These are phyloP conservation scores for Phytophthora boehmeriae DNA, from an alignment of 352 stramenopile species.

Conservation along the genomic window DNA sequence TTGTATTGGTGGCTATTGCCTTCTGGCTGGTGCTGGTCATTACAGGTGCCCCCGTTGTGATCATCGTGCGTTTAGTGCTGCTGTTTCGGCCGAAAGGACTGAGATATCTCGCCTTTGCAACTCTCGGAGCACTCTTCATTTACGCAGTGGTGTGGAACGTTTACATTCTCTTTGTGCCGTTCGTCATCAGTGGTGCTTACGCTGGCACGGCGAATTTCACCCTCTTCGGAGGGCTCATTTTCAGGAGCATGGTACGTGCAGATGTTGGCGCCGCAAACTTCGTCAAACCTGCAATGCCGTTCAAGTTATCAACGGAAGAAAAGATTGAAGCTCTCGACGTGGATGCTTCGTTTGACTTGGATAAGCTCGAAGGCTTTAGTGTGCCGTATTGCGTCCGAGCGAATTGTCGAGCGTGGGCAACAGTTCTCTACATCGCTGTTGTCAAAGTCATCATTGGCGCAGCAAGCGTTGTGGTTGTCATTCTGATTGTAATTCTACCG, in stretches of 20 bases:
- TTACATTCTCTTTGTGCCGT: no score
- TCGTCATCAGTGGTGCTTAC: no score
- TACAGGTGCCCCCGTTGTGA: background rate
- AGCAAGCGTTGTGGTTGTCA: conserved; percentile 1
- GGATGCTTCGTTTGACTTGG: background rate
- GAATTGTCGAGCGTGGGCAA: background rate
- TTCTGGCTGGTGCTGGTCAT: background rate
- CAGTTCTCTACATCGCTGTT: conserved; percentile 1
- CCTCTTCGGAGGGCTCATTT: background rate
- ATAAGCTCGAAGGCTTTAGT: background rate
- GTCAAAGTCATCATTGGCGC: conserved; percentile 3
- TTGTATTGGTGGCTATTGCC: background rate
- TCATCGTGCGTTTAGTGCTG: no score
- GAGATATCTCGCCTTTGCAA: no score
- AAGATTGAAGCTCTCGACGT: background rate
- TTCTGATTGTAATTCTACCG: background rate
- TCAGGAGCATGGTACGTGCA: background rate
- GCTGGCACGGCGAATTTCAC: no score
- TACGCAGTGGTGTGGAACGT: no score
- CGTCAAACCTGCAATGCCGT: background rate
- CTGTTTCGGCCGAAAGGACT: no score
- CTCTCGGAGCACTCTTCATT: no score
- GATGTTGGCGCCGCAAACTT: background rate
- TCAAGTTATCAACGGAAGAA: background rate
- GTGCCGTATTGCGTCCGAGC: background rate